Percentiles rank a stretch among this genome's conserved stretches.
phyloP scores from a whole-genome alignment of 441 rosid species.

The Adansonia rubrostipa region DNA sequence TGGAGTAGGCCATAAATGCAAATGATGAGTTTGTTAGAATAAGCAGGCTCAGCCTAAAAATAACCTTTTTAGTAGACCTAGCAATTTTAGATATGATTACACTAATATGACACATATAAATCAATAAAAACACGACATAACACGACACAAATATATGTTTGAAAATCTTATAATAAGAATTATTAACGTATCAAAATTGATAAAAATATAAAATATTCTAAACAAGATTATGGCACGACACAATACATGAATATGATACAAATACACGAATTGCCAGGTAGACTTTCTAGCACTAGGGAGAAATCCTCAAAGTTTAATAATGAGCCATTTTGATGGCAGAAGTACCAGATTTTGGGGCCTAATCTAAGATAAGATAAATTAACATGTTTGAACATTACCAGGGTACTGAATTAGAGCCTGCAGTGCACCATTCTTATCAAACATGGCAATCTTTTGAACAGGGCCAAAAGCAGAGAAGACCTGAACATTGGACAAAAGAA shows the following conservation, averaged over 20 bases:
- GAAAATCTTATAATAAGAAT: no score
- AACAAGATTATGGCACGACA: no score
- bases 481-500: slow-evolving; percentile 38
- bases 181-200: no score
- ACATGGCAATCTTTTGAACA: slow-evolving; percentile 98
- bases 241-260: no score
- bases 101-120: no score
- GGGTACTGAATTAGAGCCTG: slow-evolving; percentile 94
- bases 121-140: no score
- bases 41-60: not conserved
- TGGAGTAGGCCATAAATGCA: not conserved
- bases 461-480: slow-evolving; percentile 91
- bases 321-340: not conserved
- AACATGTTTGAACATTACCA: slow-evolving; percentile 46
- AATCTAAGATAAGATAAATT: not conserved
- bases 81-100: no score
- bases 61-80: not conserved
- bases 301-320: not conserved
- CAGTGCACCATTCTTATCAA: slow-evolving; percentile 93
- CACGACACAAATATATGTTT: no score
- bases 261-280: no score
- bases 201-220: no score
- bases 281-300: not conserved
- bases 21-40: not conserved
- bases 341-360: not conserved